Evolutionary conservation across 371 early-diverging fungal genomes (phyloP).

Genomic region (Sporodiniella umbellata): DNA sequence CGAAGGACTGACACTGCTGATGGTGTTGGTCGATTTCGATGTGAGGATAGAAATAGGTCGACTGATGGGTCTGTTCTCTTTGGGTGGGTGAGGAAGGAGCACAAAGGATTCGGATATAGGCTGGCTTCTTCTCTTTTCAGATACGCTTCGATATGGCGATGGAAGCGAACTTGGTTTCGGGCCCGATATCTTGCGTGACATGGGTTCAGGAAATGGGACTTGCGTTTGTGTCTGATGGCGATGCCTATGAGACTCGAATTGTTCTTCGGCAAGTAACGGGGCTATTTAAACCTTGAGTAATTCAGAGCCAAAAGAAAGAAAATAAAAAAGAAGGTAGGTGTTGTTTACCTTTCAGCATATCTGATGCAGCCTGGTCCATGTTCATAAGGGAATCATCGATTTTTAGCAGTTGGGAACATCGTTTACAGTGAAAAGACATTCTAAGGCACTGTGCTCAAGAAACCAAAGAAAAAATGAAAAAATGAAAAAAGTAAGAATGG

Average conservation of each 20-base stretch:
- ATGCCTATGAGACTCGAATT: conserved; percentile 9
- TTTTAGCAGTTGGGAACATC: conserved; percentile 55
- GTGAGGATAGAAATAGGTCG: background rate
- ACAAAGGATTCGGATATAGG: conserved; percentile 58
- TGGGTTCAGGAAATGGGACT: conserved; percentile 4
- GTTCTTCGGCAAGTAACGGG: conserved; percentile 31
- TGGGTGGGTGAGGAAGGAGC: conserved; percentile 42
- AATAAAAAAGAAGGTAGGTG: too few relatives aligned
- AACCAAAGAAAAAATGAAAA: conserved; percentile 1
- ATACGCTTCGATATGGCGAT: background rate
- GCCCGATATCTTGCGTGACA: conserved; percentile 8
- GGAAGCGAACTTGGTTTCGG: conserved; percentile 1
- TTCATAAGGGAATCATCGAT: conserved; percentile 60
- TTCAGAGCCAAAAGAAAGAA: too few relatives aligned
- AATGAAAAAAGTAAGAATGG: background rate
- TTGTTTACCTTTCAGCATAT: conserved; percentile 30
- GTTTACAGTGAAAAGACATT: conserved; percentile 45
- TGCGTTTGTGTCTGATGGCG: conserved; percentile 1
- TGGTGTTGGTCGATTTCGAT: background rate
- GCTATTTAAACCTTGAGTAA: conserved; percentile 10
- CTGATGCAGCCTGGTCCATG: conserved; percentile 49
- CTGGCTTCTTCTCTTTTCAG: conserved; percentile 16
- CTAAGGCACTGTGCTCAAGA: background rate
- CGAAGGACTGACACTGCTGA: background rate
- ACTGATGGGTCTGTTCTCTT: conserved; percentile 1